A percentile compares a stretch with the other conserved stretches of the same genome.
Conservation (phyloP, 768 basidiomycete species). For the Boletus subparvulus region DNA sequence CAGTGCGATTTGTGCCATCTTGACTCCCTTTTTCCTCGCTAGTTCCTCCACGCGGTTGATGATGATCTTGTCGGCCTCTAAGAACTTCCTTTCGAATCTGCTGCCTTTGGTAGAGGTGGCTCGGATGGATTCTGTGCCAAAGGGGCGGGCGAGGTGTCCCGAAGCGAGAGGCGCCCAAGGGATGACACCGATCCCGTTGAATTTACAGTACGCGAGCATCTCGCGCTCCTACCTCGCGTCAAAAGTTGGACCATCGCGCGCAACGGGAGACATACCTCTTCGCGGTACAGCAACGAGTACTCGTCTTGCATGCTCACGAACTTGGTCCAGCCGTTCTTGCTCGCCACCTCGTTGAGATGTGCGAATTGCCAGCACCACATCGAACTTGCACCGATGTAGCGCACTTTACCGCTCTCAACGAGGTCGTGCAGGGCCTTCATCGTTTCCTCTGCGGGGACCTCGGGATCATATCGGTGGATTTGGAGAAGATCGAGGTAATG, state of each 20-base stretch:
- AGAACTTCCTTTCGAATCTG: constrained; percentile 20
- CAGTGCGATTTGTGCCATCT: constrained; percentile 48
- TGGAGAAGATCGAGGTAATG: constrained; percentile 43
- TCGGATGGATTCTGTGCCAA: constrained; percentile 28
- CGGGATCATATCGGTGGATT: constrained; percentile 42
- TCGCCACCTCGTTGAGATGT: constrained; percentile 46
- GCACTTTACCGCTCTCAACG: constrained; percentile 47
- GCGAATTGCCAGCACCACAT: constrained; percentile 49
- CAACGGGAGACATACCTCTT: constrained; percentile 38
- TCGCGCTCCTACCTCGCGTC: constrained; percentile 39
- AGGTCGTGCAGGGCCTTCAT: constrained; percentile 54
- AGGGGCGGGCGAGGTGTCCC: constrained; percentile 41
- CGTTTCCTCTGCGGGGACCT: constrained; percentile 41
- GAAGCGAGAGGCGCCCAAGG: constrained; percentile 47
- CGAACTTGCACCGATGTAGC: constrained; percentile 51
- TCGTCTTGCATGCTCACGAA: constrained; percentile 58
- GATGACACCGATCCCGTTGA: constrained; percentile 51
- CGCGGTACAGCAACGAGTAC: constrained; percentile 53
- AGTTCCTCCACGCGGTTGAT: constrained; percentile 43
- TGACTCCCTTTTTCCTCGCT: constrained; percentile 38
- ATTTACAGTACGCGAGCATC: constrained; percentile 45
- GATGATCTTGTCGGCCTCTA: constrained; percentile 34
- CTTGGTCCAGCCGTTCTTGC: constrained; percentile 45
- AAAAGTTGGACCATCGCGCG: not conserved
- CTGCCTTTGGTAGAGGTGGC: constrained; percentile 17